Evolutionary conservation across 495 filamentous ascomycete species (phyloP).

Genomic region (Trichoderma erinaceum): DNA sequence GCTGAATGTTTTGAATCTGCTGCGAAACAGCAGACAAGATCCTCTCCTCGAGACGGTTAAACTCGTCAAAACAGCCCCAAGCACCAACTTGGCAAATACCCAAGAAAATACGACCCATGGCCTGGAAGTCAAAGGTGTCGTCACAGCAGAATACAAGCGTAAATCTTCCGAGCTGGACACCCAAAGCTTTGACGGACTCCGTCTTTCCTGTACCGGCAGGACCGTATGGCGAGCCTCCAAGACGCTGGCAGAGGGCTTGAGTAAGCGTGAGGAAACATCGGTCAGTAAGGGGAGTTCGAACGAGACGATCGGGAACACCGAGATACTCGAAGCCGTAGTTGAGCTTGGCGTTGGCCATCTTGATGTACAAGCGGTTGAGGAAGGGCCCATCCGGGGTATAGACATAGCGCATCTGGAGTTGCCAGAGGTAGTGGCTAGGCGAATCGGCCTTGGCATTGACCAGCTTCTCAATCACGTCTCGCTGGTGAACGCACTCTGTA

Average conservation of each 20-base stretch:
- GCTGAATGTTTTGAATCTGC: constrained; percentile 97
- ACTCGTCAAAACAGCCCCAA: constrained; percentile 99
- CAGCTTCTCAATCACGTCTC: constrained; percentile 82
- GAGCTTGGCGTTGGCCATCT: constrained; percentile 94
- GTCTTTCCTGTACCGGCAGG: constrained; percentile 99
- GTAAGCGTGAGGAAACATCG: constrained; percentile 96
- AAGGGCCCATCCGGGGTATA: constrained; percentile 76
- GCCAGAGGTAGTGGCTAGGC: constrained; percentile 84
- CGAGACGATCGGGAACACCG: constrained; percentile 89
- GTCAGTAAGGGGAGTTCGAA: constrained; percentile 92
- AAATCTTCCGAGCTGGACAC: constrained; percentile 92
- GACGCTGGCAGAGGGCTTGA: constrained; percentile 87
- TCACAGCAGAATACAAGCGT: constrained; percentile 99
- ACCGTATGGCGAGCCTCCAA: constrained; percentile 95
- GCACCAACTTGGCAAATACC: constrained; percentile 98
- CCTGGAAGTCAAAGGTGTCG: constrained; percentile 98
- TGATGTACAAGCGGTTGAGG: constrained; percentile 77
- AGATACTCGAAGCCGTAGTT: constrained; percentile 98
- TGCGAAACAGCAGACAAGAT: constrained; percentile 97
- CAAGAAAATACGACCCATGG: constrained; percentile 98
- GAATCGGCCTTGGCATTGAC: constrained; percentile 65
- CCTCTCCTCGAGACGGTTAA: constrained; percentile 94
- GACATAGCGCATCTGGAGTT: constrained; percentile 96
- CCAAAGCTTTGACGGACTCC: constrained; percentile 95
- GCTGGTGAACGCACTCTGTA: constrained; percentile 96